These are phyloP conservation scores for Phytopythium sindhum DNA, from an alignment of 352 stramenopile species.

Conservation along the genomic window DNA sequence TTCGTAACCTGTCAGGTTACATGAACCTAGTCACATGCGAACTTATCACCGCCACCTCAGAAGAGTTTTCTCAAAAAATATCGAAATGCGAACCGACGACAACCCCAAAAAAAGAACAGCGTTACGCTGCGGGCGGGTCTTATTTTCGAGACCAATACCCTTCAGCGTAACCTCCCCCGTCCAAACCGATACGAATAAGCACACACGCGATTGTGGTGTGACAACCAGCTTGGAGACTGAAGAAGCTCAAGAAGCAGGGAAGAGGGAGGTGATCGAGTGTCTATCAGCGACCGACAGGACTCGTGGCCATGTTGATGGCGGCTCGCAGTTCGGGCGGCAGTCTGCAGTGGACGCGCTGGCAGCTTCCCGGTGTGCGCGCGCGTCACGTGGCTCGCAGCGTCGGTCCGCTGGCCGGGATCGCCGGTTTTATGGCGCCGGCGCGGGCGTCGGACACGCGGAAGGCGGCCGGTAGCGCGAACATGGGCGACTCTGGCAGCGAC, in stretches of 20 bases:
- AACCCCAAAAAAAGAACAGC: not conserved
- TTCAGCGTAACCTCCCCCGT: not conserved
- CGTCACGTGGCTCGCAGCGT: not conserved
- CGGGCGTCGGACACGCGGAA: not conserved
- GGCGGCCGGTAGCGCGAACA: not conserved
- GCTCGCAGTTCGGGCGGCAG: slow-evolving; percentile 2
- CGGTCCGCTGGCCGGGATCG: not conserved
- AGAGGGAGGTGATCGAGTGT: not conserved
- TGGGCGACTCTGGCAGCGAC: not conserved
- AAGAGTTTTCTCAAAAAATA: too few relatives aligned
- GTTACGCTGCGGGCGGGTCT: too few relatives aligned
- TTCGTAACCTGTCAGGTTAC: too few relatives aligned
- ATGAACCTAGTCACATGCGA: too few relatives aligned
- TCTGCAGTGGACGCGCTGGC: slow-evolving; percentile 5
- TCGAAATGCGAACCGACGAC: not conserved
- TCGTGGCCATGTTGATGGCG: slow-evolving; percentile 2
- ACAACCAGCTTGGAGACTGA: too few relatives aligned
- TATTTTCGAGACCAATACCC: not conserved
- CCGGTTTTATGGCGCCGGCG: slow-evolving; percentile 5
- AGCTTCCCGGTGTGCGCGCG: not conserved
- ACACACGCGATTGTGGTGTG: too few relatives aligned
- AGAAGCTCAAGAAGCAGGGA: not conserved
- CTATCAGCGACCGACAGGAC: not conserved
- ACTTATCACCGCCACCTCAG: too few relatives aligned
- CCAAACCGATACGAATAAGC: not conserved